Conservation (phyloP, 2,329 filamentous ascomycete species). For the Dothideomycetes sp. region DNA sequence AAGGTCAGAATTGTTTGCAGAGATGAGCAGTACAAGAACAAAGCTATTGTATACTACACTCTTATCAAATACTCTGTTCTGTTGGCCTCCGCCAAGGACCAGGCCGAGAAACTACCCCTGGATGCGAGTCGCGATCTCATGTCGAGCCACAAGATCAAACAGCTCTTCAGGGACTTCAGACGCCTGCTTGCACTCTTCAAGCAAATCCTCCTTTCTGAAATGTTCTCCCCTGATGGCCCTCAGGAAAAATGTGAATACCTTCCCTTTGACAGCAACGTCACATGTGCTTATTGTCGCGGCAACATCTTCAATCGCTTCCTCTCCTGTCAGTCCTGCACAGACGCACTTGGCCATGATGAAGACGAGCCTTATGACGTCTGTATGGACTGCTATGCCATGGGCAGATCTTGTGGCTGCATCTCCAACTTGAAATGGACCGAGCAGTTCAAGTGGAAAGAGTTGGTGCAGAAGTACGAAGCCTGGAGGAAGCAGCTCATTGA, state of each 20-base stretch:
- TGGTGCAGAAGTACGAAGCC: slow-evolving; percentile 65
- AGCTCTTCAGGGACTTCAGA: slow-evolving; percentile 75
- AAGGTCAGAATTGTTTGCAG: slow-evolving; percentile 85
- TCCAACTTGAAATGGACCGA: slow-evolving; percentile 84
- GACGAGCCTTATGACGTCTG: slow-evolving; percentile 90
- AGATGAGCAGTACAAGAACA: slow-evolving; percentile 98
- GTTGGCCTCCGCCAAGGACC: slow-evolving; percentile 46
- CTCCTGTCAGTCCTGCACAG: slow-evolving; percentile 76
- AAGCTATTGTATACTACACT: slow-evolving; percentile 85
- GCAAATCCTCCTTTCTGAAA: slow-evolving; percentile 71
- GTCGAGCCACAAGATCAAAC: slow-evolving; percentile 45
- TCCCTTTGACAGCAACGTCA: slow-evolving; percentile 80
- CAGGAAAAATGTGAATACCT: slow-evolving; percentile 66
- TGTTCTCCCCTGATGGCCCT: slow-evolving; percentile 55
- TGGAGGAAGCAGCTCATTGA: slow-evolving; percentile 74
- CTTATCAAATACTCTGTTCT: slow-evolving; percentile 62
- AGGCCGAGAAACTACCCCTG: slow-evolving; percentile 27
- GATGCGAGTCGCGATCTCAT: slow-evolving; percentile 18
- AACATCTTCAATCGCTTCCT: slow-evolving; percentile 98
- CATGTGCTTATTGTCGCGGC: slow-evolving; percentile 87
- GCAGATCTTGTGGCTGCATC: slow-evolving; percentile 80
- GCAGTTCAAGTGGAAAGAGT: slow-evolving; percentile 76
- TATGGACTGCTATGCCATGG: slow-evolving; percentile 98
- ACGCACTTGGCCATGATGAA: slow-evolving; percentile 52
- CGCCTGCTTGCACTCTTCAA: slow-evolving; percentile 69